Evolutionary conservation across 2,329 filamentous ascomycete species (phyloP).

Genomic region (Phoma sp.): DNA sequence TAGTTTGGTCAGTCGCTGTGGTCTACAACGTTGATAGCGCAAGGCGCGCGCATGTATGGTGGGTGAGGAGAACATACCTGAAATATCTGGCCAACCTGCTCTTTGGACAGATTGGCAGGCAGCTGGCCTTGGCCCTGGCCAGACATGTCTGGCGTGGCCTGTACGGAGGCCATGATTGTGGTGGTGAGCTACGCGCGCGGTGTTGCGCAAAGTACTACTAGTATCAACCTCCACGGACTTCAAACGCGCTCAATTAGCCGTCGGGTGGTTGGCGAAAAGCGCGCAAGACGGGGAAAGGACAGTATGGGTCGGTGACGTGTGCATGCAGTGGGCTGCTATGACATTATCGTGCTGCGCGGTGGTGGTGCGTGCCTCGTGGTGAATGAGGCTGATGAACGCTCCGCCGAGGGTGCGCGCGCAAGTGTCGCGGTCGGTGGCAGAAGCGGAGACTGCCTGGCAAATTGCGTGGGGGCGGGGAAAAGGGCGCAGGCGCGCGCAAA

Average conservation of each 20-base stretch:
- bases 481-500: slow-evolving; percentile 39
- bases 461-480: slow-evolving; percentile 30
- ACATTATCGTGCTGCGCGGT: slow-evolving; percentile 45
- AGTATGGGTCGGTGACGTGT: slow-evolving; percentile 30
- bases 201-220: slow-evolving; percentile 24
- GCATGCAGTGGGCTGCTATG: slow-evolving; percentile 41
- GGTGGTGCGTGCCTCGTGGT: slow-evolving; percentile 33
- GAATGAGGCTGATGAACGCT: slow-evolving; percentile 43
- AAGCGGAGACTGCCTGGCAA: slow-evolving; percentile 31
- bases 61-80: slow-evolving; percentile 58
- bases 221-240: slow-evolving; percentile 19
- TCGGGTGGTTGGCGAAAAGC: slow-evolving; percentile 20
- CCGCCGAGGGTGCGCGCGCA: slow-evolving; percentile 38
- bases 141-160: slow-evolving; percentile 73
- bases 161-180: slow-evolving; percentile 77
- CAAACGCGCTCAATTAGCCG: slow-evolving; percentile 27
- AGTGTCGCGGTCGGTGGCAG: slow-evolving; percentile 42
- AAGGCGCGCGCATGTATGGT: slow-evolving; percentile 12
- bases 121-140: slow-evolving; percentile 66
- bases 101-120: slow-evolving; percentile 73
- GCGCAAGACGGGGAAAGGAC: slow-evolving; percentile 37
- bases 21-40: not conserved
- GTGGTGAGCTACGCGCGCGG: slow-evolving; percentile 20
- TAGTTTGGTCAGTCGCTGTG: slow-evolving; percentile 46
- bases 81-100: slow-evolving; percentile 79